These are phyloP conservation scores for Kickxella alabastrina DNA, from an alignment of 192 early-diverging fungal species.

Conservation along the genomic window DNA sequence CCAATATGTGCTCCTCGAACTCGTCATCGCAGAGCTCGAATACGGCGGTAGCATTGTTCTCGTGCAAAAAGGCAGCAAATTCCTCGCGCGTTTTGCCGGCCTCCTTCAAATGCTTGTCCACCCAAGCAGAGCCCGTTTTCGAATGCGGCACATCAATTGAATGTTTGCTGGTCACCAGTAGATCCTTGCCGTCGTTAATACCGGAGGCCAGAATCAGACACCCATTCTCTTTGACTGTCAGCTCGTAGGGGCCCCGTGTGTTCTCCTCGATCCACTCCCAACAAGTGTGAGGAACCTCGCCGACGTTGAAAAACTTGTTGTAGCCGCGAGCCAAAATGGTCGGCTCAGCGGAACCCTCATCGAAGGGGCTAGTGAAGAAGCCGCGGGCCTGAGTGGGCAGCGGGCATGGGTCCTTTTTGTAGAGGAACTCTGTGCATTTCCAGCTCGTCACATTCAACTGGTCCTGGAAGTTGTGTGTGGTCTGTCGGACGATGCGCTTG, in stretches of 20 bases:
- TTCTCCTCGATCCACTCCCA: slow-evolving; percentile 57
- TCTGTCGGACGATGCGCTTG: slow-evolving; percentile 33
- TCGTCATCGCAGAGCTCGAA: slow-evolving; percentile 86
- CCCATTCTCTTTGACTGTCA: slow-evolving; percentile 95
- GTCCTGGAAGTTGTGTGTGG: slow-evolving; percentile 25
- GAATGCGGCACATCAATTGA: slow-evolving; percentile 40
- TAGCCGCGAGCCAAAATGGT: slow-evolving; percentile 83
- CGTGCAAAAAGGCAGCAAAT: slow-evolving; percentile 67
- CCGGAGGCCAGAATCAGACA: slow-evolving; percentile 87
- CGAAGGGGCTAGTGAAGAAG: slow-evolving; percentile 58
- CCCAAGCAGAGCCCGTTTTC: slow-evolving; percentile 73
- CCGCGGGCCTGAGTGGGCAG: slow-evolving; percentile 80
- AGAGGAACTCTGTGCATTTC: slow-evolving; percentile 67
- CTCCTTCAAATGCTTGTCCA: slow-evolving; percentile 59
- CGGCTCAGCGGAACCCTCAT: slow-evolving; percentile 19
- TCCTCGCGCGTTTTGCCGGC: slow-evolving; percentile 59
- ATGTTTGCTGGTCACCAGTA: slow-evolving; percentile 92
- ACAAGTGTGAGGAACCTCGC: slow-evolving; percentile 59
- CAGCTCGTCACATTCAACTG: slow-evolving; percentile 51
- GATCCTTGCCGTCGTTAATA: slow-evolving; percentile 52
- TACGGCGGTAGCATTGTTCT: slow-evolving; percentile 77
- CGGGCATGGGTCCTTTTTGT: slow-evolving; percentile 57
- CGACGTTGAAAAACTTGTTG: slow-evolving; percentile 94
- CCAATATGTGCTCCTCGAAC: slow-evolving; percentile 93
- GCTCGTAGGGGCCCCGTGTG: slow-evolving; percentile 82